Evolutionary conservation across 2,329 filamentous ascomycete species (phyloP).

Genomic region (Penicillium freii): DNA sequence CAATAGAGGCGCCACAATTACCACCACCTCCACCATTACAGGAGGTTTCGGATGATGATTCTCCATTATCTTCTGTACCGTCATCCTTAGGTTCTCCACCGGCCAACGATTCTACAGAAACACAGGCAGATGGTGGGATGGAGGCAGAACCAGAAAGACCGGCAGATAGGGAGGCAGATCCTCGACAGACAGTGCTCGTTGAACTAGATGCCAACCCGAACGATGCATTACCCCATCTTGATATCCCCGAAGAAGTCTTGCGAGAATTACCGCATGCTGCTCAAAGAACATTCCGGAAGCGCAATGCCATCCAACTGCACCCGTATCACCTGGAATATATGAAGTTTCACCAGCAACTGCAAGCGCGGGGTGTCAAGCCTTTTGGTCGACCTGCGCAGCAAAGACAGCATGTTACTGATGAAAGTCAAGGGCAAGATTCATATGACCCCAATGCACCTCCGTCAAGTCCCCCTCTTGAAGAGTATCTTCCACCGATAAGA

Average conservation of each 20-base stretch:
- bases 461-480: conserved; percentile 33
- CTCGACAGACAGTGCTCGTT: not conserved
- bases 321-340: conserved; percentile 49
- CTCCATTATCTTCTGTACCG: conserved; percentile 39
- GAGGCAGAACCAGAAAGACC: not conserved
- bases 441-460: conserved; percentile 33
- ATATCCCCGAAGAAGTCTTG: conserved; percentile 31
- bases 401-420: conserved; percentile 21
- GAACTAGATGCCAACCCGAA: conserved; percentile 11
- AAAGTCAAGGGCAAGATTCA: conserved; percentile 35
- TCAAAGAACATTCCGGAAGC: conserved; percentile 42
- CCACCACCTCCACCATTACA: not conserved
- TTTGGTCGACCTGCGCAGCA: conserved; percentile 33
- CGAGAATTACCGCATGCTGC: conserved; percentile 26
- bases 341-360: conserved; percentile 43
- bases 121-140: not conserved
- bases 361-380: conserved; percentile 44
- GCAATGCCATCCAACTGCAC: conserved; percentile 50
- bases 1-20: not conserved
- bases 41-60: conserved; percentile 24
- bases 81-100: conserved; percentile 29
- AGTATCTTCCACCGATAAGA: conserved; percentile 31
- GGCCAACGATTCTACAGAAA: not conserved
- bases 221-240: conserved; percentile 20
- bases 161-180: not conserved